phyloP scores from a whole-genome alignment of 768 basidiomycete genomes.

The Amanita inopinata region DNA sequence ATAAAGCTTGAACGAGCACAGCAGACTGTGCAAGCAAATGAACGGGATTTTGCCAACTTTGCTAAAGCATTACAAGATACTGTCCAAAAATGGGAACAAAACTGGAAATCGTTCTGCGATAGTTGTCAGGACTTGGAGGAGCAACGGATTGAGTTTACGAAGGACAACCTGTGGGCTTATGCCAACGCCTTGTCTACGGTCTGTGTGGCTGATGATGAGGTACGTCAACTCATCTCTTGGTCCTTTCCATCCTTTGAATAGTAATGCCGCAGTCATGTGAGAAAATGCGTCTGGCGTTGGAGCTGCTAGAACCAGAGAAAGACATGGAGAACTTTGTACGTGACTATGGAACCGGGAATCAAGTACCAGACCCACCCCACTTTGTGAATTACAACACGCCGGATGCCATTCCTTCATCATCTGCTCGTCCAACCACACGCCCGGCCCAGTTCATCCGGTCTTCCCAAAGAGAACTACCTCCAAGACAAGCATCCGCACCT shows the following conservation, averaged over 20 bases:
- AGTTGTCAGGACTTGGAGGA: constrained; percentile 94
- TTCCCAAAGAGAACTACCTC: constrained; percentile 32
- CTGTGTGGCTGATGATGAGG: constrained; percentile 94
- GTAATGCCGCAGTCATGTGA: constrained; percentile 69
- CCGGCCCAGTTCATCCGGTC: constrained; percentile 43
- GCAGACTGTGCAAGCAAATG: constrained; percentile 83
- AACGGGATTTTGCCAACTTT: constrained; percentile 88
- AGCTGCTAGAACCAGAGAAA: constrained; percentile 78
- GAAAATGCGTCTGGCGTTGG: constrained; percentile 73
- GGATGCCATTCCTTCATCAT: constrained; percentile 53
- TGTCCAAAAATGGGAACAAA: constrained; percentile 76
- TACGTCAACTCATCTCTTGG: constrained; percentile 24
- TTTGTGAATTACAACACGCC: constrained; percentile 77
- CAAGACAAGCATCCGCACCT: constrained; percentile 19
- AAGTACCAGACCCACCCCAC: constrained; percentile 79
- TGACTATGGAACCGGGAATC: constrained; percentile 79
- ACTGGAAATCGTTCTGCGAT: constrained; percentile 94
- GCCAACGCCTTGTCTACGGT: constrained; percentile 95
- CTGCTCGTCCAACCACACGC: constrained; percentile 45
- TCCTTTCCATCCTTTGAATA: constrained; percentile 4
- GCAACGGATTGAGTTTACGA: constrained; percentile 87
- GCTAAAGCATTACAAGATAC: constrained; percentile 73
- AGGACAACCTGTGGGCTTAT: constrained; percentile 92
- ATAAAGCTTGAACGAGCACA: constrained; percentile 85
- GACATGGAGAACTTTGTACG: constrained; percentile 88